Evolutionary conservation across 352 stramenopile genomes (phyloP), one percentile per base, ranked within the genome.

Genomic region (Blastocystis sp.): DNA sequence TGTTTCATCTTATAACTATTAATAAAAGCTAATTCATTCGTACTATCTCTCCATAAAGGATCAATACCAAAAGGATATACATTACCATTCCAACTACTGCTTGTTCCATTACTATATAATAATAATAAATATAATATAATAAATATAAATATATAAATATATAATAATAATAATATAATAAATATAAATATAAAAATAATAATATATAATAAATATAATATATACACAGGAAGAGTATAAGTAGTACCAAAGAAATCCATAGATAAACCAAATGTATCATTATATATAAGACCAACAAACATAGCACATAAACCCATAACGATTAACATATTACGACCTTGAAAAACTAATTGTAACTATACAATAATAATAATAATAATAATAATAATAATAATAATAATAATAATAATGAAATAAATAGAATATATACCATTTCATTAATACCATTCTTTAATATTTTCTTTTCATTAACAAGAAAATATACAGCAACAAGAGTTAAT

Each of bases 1-100:
- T 95, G 78, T 75, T 98, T 98, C 91, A 98, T 98, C 75, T 98
- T 98, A 78, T 97, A 94, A 31, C 84, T 95, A 77, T 98, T 98
- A 73, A 95, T 95, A 68, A 95, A 98, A 11, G 95, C 69, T 52
- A 98, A 73, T 52, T 95, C 86, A 71, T 97, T 98, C 18, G 79
- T 75, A 24, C 85, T 82, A 42, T 91, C 85, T 65, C 96, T 90
- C 91, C 91, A 98, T 37, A 93, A 82, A 7, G 91, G 91, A 73
- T 98, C 91, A 31, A 96, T 65, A 27, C 91, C 91, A 70, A 98
- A 85, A 11, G 84, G 81, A 69, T 97, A 97, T 27, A 96, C 87
- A 37, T 84, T 75, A 7, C 78, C 84, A 7, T 70, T 72, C 44
- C 83, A 82, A n/a, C 78, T 71, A 58, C 80, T 81, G 11, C 70